phyloP scores from a whole-genome alignment of 2,329 filamentous ascomycete genomes.

The Pyricularia sp. region DNA sequence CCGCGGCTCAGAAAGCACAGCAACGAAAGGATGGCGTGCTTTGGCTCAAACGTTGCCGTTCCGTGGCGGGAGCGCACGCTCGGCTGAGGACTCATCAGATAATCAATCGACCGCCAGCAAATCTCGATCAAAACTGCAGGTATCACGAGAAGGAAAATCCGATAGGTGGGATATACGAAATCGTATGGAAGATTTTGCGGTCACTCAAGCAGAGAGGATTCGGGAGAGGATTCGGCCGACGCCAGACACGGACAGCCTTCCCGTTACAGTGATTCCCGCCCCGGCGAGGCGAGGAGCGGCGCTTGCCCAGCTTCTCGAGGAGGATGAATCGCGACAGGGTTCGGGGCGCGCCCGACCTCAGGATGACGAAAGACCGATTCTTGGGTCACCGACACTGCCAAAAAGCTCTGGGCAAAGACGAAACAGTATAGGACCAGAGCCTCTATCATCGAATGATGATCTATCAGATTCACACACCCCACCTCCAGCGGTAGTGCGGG shows the following conservation, averaged over 20 bases:
- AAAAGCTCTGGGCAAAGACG: background rate
- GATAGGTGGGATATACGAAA: constrained; percentile 45
- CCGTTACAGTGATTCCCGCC: constrained; percentile 52
- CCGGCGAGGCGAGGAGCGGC: constrained; percentile 48
- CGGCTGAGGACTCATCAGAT: background rate
- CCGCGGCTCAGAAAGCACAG: constrained; percentile 4
- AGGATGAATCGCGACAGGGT: constrained; percentile 28
- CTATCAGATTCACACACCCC: background rate
- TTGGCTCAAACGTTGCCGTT: constrained; percentile 22
- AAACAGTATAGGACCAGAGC: background rate
- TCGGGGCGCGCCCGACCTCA: background rate
- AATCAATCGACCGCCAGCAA: constrained; percentile 6
- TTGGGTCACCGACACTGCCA: background rate
- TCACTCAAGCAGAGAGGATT: constrained; percentile 49
- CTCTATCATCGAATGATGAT: background rate
- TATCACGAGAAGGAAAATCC: constrained; percentile 8
- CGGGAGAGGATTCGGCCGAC: constrained; percentile 46
- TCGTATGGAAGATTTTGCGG: constrained; percentile 52
- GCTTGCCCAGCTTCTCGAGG: constrained; percentile 46
- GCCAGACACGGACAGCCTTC: constrained; percentile 44
- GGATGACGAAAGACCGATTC: background rate
- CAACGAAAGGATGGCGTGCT: constrained; percentile 18
- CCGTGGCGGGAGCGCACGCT: constrained; percentile 7
- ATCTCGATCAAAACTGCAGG: constrained; percentile 6
- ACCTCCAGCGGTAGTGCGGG: background rate